These are phyloP conservation scores for Pseudogymnoascus sp. DNA, from an alignment of 2,329 filamentous ascomycete species.

Conservation along the genomic window DNA sequence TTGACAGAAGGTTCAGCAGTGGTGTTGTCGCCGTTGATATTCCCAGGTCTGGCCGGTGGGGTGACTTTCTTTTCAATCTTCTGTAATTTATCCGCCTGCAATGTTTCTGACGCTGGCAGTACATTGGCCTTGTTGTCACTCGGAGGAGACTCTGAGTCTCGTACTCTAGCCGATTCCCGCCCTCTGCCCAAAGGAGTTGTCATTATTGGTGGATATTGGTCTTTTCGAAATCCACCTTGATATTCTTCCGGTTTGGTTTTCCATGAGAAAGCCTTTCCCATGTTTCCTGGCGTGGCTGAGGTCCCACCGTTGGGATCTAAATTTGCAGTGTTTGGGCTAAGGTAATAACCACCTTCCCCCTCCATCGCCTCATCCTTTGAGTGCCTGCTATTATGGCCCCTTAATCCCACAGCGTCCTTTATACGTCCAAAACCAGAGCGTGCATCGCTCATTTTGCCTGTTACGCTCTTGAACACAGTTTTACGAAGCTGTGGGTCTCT, in stretches of 20 bases:
- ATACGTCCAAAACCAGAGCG: conserved; percentile 77
- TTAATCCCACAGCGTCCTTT: conserved; percentile 67
- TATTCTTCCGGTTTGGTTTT: conserved; percentile 58
- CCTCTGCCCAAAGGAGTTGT: conserved; percentile 1
- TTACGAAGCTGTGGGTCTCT: conserved; percentile 51
- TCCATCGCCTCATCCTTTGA: conserved; percentile 45
- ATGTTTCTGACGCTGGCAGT: conserved; percentile 9
- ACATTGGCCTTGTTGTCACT: conserved; percentile 14
- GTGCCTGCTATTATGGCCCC: conserved; percentile 44
- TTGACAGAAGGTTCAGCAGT: conserved; percentile 46
- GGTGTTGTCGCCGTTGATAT: conserved; percentile 27
- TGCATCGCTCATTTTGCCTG: conserved; percentile 70
- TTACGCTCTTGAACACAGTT: conserved; percentile 70
- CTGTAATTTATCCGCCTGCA: not conserved
- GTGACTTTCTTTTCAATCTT: not conserved
- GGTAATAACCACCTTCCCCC: conserved; percentile 20
- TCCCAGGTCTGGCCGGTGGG: not conserved
- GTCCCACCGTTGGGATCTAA: conserved; percentile 12
- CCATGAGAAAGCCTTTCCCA: conserved; percentile 53
- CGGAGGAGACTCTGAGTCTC: conserved; percentile 13
- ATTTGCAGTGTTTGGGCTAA: conserved; percentile 17
- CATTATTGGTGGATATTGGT: conserved; percentile 14
- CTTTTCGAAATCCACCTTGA: conserved; percentile 26
- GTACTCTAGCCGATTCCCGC: conserved; percentile 5
- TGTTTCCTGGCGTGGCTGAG: conserved; percentile 21